Percentiles rank a stretch among this genome's conserved stretches.
These are phyloP conservation scores for Penicillium sp. DNA, from an alignment of 2,329 filamentous ascomycete genomes.

Conservation along the genomic window DNA sequence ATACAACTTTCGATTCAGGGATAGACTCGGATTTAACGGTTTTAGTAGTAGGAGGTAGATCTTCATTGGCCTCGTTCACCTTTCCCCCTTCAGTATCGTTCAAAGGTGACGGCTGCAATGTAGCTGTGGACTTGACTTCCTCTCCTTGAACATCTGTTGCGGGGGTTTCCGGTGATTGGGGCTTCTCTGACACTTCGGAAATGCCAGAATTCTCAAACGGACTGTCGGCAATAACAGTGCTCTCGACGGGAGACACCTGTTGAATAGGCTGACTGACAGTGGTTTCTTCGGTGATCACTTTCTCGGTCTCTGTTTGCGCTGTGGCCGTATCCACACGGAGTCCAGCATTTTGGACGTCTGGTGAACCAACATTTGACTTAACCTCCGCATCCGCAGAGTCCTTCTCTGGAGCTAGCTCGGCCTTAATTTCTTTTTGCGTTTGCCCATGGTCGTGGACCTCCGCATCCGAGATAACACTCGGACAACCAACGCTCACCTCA, in stretches of 20 bases:
- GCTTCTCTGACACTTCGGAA: background rate
- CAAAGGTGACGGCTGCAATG: background rate
- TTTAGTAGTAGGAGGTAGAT: background rate
- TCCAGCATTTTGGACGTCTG: background rate
- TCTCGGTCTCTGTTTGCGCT: background rate
- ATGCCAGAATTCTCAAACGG: background rate
- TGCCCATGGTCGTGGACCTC: background rate
- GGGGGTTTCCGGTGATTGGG: background rate
- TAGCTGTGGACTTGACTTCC: background rate
- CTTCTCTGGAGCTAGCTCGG: background rate
- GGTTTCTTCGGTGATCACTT: background rate
- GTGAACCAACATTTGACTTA: background rate
- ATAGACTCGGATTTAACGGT: background rate
- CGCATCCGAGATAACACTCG: conserved; percentile 11
- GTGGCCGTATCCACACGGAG: background rate
- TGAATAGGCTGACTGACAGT: background rate
- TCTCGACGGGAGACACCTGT: background rate
- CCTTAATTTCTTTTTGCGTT: background rate
- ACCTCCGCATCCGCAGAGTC: background rate
- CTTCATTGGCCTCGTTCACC: background rate
- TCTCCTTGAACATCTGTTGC: background rate
- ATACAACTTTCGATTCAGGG: background rate
- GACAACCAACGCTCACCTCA: conserved; percentile 15
- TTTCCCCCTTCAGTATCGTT: background rate
- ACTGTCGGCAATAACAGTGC: background rate